Percentiles rank a stretch among this genome's conserved stretches.
Conservation (phyloP, 371 early-diverging fungal species). For the Mucor indicus region DNA sequence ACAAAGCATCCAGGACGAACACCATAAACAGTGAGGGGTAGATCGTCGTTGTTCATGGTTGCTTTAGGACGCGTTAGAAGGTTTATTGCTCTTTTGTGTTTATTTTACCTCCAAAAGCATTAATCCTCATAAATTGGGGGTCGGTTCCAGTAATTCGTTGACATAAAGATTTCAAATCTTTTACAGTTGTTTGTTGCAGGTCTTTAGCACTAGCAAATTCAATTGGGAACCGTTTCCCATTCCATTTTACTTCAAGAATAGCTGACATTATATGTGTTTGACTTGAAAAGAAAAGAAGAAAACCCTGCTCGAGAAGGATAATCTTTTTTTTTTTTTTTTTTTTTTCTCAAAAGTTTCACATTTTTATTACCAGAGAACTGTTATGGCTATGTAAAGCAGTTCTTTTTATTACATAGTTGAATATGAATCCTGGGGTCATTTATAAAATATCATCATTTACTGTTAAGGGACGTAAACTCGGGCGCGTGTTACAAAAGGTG, state of each 20-base stretch:
- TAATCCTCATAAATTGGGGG: constrained; percentile 16
- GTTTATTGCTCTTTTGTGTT: not conserved
- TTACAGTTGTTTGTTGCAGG: constrained; percentile 22
- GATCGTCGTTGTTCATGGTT: constrained; percentile 10
- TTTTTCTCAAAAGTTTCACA: too few species aligned
- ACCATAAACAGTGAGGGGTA: constrained; percentile 13
- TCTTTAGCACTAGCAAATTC: constrained; percentile 21
- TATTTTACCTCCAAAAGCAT: constrained; percentile 39
- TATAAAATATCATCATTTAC: too few species aligned
- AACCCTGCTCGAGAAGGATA: too few species aligned
- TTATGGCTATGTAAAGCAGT: too few species aligned
- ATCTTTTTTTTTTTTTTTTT: too few species aligned
- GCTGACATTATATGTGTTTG: too few species aligned
- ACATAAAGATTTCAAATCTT: constrained; percentile 27
- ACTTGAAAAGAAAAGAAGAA: too few species aligned
- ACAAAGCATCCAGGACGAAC: constrained; percentile 11
- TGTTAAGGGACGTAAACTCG: too few species aligned
- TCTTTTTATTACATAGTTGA: too few species aligned
- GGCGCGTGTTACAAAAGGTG: too few species aligned
- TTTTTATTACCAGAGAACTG: too few species aligned
- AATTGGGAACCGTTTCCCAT: constrained; percentile 22
- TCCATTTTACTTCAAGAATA: constrained; percentile 26
- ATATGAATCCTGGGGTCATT: too few species aligned
- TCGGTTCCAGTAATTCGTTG: constrained; percentile 26
- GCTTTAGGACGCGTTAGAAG: constrained; percentile 3